Percentiles rank a stretch among this genome's conserved stretches.
phyloP scores from a whole-genome alignment of 805 yeast species.

The Zygosaccharomyces rouxii region DNA sequence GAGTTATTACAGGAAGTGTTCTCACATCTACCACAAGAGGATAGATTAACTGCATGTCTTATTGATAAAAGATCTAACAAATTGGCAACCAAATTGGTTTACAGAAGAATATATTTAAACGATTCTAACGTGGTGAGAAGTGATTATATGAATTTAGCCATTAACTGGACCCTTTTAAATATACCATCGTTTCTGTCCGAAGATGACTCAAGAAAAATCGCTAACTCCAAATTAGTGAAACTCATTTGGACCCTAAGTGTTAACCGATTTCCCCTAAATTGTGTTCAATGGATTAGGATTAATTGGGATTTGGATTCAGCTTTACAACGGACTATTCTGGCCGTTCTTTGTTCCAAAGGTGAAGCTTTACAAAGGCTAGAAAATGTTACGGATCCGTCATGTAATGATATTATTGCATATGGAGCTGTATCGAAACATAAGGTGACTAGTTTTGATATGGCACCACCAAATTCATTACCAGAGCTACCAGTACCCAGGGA shows the following conservation, averaged over 20 bases:
- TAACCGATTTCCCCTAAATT: conserved; percentile 23
- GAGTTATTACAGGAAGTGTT: conserved; percentile 32
- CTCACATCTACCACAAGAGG: conserved; percentile 36
- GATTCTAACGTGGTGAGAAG: conserved; percentile 40
- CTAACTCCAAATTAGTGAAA: conserved; percentile 29
- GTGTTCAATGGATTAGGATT: conserved; percentile 38
- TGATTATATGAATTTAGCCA: conserved; percentile 35
- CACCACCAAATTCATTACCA: conserved; percentile 38
- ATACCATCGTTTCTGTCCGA: conserved; percentile 28
- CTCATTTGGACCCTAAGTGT: conserved; percentile 29
- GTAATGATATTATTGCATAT: conserved; percentile 35
- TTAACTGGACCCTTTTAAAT: conserved; percentile 38
- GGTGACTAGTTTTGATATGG: conserved; percentile 35
- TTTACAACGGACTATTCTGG: conserved; percentile 32
- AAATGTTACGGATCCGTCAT: conserved; percentile 39
- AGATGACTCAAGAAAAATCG: conserved; percentile 28
- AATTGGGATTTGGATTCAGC: conserved; percentile 41
- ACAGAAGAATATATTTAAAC: conserved; percentile 39
- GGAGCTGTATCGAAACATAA: conserved; percentile 26
- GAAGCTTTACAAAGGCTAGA: conserved; percentile 36
- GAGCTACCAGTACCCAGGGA: conserved; percentile 26
- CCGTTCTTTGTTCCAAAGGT: conserved; percentile 28
- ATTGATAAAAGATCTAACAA: conserved; percentile 30
- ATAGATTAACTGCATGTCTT: conserved; percentile 29
- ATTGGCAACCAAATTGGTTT: conserved; percentile 34